Evolutionary conservation across 179 eudicot species (phyloP).

Genomic region (Silene noctiflora): DNA sequence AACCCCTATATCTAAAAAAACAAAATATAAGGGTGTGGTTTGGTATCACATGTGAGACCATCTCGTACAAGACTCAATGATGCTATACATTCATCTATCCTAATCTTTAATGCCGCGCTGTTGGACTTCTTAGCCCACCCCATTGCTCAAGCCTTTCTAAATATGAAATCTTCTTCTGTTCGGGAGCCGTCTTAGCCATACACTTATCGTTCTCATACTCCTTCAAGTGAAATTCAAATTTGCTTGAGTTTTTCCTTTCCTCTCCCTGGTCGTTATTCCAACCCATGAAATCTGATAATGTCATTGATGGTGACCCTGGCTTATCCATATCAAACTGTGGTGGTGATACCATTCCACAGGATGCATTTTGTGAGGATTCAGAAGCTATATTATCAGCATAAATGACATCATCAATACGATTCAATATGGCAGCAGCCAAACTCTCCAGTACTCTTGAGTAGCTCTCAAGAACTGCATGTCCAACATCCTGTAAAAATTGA

Average conservation of each 20-base stretch:
- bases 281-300: constrained; percentile 77
- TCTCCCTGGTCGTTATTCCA: constrained; percentile 53
- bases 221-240: constrained; percentile 23
- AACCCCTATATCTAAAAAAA: no score
- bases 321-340: constrained; percentile 17
- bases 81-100: not conserved
- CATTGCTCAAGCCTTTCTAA: constrained; percentile 56
- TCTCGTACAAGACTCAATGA: not conserved
- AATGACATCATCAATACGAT: constrained; percentile 69
- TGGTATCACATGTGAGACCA: no score
- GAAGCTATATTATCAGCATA: constrained; percentile 49
- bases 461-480: constrained; percentile 77
- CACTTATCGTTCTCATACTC: constrained; percentile 32
- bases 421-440: constrained; percentile 70
- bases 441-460: constrained; percentile 88
- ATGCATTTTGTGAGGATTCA: constrained; percentile 37
- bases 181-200: constrained; percentile 28
- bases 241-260: constrained; percentile 29
- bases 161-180: constrained; percentile 51
- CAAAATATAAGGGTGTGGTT: no score
- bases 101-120: constrained; percentile 48
- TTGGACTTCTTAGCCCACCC: constrained; percentile 71
- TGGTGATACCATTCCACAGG: constrained; percentile 30
- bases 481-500: constrained; percentile 57
- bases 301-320: constrained; percentile 51